Evolutionary conservation across 768 basidiomycete species (phyloP).

Genomic region (Collybiopsis confluens): DNA sequence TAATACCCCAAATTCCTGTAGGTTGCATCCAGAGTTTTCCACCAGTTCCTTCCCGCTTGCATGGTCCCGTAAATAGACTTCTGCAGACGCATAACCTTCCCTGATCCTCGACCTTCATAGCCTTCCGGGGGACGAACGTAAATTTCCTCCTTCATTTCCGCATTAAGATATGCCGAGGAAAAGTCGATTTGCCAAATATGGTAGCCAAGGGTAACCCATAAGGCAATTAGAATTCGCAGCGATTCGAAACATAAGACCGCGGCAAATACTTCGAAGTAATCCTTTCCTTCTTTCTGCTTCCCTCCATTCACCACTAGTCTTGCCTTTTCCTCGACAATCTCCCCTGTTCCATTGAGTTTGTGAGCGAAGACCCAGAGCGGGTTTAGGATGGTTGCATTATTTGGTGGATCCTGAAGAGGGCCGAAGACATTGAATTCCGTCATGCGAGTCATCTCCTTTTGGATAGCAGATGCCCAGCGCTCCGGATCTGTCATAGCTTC

Average conservation of each 20-base stretch:
- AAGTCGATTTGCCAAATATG: slow-evolving; percentile 1
- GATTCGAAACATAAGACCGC: slow-evolving; percentile 16
- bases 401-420: background rate
- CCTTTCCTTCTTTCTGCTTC: slow-evolving; percentile 25
- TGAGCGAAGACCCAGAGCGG: slow-evolving; percentile 5
- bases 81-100: background rate
- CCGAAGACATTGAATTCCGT: background rate
- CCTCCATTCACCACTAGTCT: slow-evolving; percentile 30
- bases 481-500: background rate
- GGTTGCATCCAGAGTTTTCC: slow-evolving; percentile 2
- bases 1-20: slow-evolving; percentile 8
- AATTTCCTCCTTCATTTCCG: slow-evolving; percentile 17
- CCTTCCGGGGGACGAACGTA: background rate
- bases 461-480: background rate
- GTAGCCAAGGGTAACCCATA: slow-evolving; percentile 9
- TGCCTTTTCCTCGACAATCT: slow-evolving; percentile 19
- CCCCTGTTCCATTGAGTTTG: background rate
- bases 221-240: slow-evolving; percentile 16
- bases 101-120: background rate
- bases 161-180: slow-evolving; percentile 13
- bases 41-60: slow-evolving; percentile 11
- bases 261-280: slow-evolving; percentile 27
- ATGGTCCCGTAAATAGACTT: slow-evolving; percentile 9
- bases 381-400: background rate
- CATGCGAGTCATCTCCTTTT: background rate